Percentiles rank a stretch among this genome's conserved stretches.
These are phyloP conservation scores for Lachancea thermotolerans DNA, from an alignment of 805 yeast genomes.

Conservation along the genomic window DNA sequence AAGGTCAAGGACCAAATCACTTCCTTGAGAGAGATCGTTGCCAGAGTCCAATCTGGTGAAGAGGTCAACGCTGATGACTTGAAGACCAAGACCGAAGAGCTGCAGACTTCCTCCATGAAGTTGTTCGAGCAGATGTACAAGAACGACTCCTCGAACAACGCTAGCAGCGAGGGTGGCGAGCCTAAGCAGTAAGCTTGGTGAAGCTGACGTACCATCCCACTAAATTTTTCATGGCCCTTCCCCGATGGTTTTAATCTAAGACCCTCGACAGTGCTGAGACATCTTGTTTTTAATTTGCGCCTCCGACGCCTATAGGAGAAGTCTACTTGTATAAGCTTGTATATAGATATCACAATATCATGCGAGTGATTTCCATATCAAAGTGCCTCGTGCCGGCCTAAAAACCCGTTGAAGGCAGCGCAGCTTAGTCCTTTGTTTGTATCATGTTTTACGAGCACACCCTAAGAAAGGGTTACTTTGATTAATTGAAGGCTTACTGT, in stretches of 20 bases:
- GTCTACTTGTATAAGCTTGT: constrained; percentile 10
- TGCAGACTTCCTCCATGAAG: constrained; percentile 69
- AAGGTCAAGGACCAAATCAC: constrained; percentile 46
- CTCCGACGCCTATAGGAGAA: constrained; percentile 1
- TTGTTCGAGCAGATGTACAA: constrained; percentile 58
- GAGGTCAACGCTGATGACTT: constrained; percentile 49
- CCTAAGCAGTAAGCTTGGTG: constrained; percentile 15
- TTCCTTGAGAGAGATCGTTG: constrained; percentile 57
- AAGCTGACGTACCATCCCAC: not conserved
- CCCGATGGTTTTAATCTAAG: not conserved
- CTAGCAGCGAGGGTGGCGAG: constrained; percentile 16
- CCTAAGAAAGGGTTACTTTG: too few species aligned
- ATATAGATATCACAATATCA: constrained; percentile 9
- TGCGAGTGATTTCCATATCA: constrained; percentile 1
- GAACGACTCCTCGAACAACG: constrained; percentile 22
- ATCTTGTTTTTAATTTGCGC: not conserved
- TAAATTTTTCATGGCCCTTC: not conserved
- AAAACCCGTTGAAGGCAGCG: too few species aligned
- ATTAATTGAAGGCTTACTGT: too few species aligned
- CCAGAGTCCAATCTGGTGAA: constrained; percentile 58
- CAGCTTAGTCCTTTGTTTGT: too few species aligned
- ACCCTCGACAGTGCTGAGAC: not conserved
- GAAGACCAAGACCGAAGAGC: constrained; percentile 66
- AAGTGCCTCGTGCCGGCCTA: not conserved
- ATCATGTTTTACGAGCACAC: too few species aligned